Conservation (phyloP, 1,139 yeast genomes). For the Lodderomyces pseudojiufengensis region DNA sequence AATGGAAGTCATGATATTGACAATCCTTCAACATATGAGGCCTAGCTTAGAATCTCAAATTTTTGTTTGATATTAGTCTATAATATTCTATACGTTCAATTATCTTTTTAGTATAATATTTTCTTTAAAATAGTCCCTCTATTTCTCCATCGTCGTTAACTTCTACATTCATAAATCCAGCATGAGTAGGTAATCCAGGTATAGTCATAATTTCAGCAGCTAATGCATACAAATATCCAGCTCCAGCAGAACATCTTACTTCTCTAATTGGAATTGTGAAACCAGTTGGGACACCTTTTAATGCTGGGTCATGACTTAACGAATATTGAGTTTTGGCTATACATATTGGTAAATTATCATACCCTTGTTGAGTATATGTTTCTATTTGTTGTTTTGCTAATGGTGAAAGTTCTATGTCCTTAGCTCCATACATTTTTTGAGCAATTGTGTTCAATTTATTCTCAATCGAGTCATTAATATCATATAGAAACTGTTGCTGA, state of each 20-base stretch:
- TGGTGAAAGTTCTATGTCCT: slow-evolving; percentile 61
- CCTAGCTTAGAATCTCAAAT: too few species aligned
- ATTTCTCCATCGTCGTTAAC: slow-evolving; percentile 75
- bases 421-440: slow-evolving; percentile 73
- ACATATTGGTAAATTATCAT: slow-evolving; percentile 72
- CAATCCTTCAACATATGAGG: slow-evolving; percentile 7
- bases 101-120: too few species aligned
- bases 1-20: slow-evolving; percentile 17
- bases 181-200: slow-evolving; percentile 79
- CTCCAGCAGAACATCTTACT: slow-evolving; percentile 77
- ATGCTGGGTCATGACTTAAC: slow-evolving; percentile 73
- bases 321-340: slow-evolving; percentile 85
- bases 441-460: slow-evolving; percentile 64
- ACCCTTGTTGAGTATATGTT: slow-evolving; percentile 66
- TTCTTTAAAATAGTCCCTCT: slow-evolving; percentile 62
- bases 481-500: slow-evolving; percentile 56
- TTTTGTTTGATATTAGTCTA: too few species aligned
- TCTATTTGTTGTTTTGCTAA: slow-evolving; percentile 65
- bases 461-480: slow-evolving; percentile 58
- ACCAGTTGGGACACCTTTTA: slow-evolving; percentile 79
- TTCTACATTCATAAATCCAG: slow-evolving; percentile 83
- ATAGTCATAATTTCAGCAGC: slow-evolving; percentile 84
- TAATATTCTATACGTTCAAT: too few species aligned
- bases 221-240: slow-evolving; percentile 76
- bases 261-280: slow-evolving; percentile 79